Evolutionary conservation across 2,329 filamentous ascomycete species (phyloP).

Genomic region (Alternaria novae-zelandiae): DNA sequence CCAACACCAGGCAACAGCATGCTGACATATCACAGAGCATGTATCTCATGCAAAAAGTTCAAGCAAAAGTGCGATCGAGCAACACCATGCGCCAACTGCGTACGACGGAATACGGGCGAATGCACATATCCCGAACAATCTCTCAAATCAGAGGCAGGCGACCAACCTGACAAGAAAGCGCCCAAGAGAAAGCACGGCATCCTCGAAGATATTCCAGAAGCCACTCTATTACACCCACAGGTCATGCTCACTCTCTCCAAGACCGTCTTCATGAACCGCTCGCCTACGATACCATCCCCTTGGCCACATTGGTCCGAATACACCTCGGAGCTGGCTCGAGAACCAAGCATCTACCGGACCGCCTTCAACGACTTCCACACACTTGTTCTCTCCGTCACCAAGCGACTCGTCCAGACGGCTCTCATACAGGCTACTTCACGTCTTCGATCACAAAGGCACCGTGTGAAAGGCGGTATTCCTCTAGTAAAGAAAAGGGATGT

Average conservation of each 20-base stretch:
- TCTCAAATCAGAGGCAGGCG: neutral
- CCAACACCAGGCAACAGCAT: neutral
- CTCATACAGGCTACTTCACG: constrained; percentile 75
- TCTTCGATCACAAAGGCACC: constrained; percentile 58
- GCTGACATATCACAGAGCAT: constrained; percentile 11
- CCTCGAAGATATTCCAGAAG: constrained; percentile 43
- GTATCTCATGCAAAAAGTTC: constrained; percentile 12
- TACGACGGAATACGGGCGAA: constrained; percentile 3
- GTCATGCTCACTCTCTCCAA: constrained; percentile 40
- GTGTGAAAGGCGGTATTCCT: constrained; percentile 36
- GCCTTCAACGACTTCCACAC: constrained; percentile 78
- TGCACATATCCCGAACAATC: constrained; percentile 13
- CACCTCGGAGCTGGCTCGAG: constrained; percentile 32
- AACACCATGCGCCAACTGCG: constrained; percentile 17
- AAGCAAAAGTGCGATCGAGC: constrained; percentile 20
- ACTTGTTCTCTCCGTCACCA: constrained; percentile 70
- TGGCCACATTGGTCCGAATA: constrained; percentile 44
- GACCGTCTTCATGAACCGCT: constrained; percentile 47
- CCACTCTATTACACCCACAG: constrained; percentile 35
- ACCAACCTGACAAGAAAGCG: neutral
- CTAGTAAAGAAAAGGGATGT: constrained; percentile 59
- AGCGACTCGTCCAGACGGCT: constrained; percentile 71
- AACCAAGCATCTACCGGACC: constrained; percentile 75
- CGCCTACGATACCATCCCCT: constrained; percentile 30
- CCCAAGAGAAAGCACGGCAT: constrained; percentile 7